Conservation (phyloP, 768 basidiomycete species). For the Panellus pusillus region DNA sequence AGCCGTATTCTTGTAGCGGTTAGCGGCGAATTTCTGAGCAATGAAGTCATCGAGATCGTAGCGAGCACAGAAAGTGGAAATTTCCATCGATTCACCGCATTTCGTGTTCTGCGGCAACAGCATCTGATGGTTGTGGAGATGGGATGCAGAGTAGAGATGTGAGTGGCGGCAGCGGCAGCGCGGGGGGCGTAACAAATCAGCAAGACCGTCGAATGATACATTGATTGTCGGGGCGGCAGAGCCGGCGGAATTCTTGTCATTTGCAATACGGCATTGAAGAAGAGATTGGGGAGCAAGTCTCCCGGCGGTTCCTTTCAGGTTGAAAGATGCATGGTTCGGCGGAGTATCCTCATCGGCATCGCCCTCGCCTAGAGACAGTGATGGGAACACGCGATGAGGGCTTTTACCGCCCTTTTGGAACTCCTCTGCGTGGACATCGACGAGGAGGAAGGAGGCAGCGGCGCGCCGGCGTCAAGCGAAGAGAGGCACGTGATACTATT, state of each 20-base stretch:
- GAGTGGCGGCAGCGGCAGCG: not conserved
- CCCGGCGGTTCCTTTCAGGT: not conserved
- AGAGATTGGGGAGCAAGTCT: not conserved
- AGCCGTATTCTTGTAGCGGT: not conserved
- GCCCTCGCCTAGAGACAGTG: not conserved
- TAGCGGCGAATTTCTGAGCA: not conserved
- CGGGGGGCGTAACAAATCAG: not conserved
- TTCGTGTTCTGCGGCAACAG: not conserved
- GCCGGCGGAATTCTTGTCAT: not conserved
- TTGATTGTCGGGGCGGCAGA: not conserved
- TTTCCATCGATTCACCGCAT: not conserved
- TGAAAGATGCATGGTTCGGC: not conserved
- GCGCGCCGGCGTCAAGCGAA: too few relatives aligned
- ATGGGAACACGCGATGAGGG: too few relatives aligned
- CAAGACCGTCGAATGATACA: not conserved
- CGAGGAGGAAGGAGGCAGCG: too few relatives aligned
- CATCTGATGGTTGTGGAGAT: not conserved
- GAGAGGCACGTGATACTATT: too few relatives aligned
- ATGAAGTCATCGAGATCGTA: not conserved
- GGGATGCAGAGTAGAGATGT: not conserved
- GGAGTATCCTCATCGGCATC: not conserved
- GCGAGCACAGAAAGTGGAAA: not conserved
- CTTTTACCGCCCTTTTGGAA: too few relatives aligned
- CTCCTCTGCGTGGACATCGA: too few relatives aligned
- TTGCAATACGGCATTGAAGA: slow-evolving; percentile 4